Conservation (phyloP, 108 stramenopile species). For the Nannochloropsis salina region DNA sequence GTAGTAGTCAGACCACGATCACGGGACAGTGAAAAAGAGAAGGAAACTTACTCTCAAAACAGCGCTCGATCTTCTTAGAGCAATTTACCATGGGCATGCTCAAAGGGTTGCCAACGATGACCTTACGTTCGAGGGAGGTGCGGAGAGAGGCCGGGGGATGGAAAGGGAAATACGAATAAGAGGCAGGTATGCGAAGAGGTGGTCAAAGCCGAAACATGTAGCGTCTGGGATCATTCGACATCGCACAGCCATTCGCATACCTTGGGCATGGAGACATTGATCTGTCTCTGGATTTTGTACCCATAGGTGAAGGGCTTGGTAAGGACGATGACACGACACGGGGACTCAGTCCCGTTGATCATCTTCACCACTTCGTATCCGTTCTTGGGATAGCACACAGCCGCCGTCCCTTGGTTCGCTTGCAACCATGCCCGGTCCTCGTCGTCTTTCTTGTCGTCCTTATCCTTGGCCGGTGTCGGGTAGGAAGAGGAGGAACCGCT, state of each 20-base stretch:
- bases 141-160: neutral
- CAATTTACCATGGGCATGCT: conserved; percentile 12
- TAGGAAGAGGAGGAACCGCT: neutral
- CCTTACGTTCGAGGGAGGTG: neutral
- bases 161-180: neutral
- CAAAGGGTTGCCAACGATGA: neutral
- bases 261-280: neutral
- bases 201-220: too few relatives aligned
- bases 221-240: too few relatives aligned
- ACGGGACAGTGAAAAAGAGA: neutral
- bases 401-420: neutral
- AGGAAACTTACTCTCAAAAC: conserved; percentile 11
- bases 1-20: neutral
- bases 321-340: neutral
- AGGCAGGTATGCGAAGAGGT: too few relatives aligned
- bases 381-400: neutral
- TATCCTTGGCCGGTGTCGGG: neutral
- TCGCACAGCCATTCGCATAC: neutral
- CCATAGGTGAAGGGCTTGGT: conserved; percentile 5
- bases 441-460: neutral
- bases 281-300: neutral
- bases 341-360: neutral
- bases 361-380: conserved; percentile 13
- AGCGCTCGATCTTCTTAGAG: conserved; percentile 9
- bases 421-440: neutral